These are phyloP conservation scores for Waltiozyma sp. DNA, from an alignment of 1,139 yeast species.

Conservation along the genomic window DNA sequence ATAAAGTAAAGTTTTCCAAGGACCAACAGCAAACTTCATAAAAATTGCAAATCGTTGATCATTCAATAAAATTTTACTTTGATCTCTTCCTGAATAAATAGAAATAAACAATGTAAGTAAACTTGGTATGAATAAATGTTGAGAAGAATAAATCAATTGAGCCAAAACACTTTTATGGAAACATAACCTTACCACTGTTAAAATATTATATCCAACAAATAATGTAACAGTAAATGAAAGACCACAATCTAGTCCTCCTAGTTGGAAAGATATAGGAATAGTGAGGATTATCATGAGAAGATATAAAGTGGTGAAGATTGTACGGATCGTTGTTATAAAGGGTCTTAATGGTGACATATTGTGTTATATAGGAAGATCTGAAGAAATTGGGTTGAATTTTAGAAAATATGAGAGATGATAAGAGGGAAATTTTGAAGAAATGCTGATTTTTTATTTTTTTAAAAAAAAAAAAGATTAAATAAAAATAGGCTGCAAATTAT, in stretches of 20 bases:
- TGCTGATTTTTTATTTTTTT: too few relatives aligned
- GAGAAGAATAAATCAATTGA: conserved; percentile 58
- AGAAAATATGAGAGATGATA: too few relatives aligned
- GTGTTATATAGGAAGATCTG: too few relatives aligned
- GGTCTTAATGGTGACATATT: background rate
- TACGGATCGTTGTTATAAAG: conserved; percentile 9
- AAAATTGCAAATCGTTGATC: conserved; percentile 5
- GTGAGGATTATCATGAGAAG: conserved; percentile 65
- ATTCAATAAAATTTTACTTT: conserved; percentile 10
- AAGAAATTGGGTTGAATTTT: too few relatives aligned
- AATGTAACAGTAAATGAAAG: conserved; percentile 75
- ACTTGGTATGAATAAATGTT: conserved; percentile 77
- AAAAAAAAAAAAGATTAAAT: too few relatives aligned
- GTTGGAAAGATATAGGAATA: conserved; percentile 89
- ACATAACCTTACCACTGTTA: conserved; percentile 61
- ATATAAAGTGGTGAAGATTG: conserved; percentile 43
- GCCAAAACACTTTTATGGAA: conserved; percentile 41
- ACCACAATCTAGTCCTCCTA: conserved; percentile 88
- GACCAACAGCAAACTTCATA: conserved; percentile 31
- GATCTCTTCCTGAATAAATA: conserved; percentile 27
- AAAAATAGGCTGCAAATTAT: too few relatives aligned
- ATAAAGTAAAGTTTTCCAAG: conserved; percentile 62
- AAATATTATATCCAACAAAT: conserved; percentile 51
- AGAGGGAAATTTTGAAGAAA: too few relatives aligned
- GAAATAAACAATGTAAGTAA: conserved; percentile 65